Conservation (phyloP, 768 basidiomycete species). For the Atractiella rhizophila region DNA sequence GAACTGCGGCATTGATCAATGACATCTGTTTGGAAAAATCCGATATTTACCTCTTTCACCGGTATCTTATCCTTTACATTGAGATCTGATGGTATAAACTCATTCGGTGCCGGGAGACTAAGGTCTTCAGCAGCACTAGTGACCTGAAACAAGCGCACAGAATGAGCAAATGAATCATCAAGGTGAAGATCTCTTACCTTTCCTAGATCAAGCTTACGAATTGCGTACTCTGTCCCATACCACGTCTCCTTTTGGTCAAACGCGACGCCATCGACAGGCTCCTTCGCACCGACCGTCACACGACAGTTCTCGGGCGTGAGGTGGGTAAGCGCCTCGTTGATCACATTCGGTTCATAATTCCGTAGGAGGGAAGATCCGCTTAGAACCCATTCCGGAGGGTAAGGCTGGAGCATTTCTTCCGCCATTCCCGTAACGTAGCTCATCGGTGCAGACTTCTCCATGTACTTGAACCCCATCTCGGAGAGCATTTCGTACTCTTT, state of each 20-base stretch:
- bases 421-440: constrained; percentile 52
- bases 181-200: constrained; percentile 23
- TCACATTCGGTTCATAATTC: constrained; percentile 44
- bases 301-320: constrained; percentile 37
- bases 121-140: constrained; percentile 51
- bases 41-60: constrained; percentile 20
- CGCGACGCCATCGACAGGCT: constrained; percentile 32
- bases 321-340: constrained; percentile 36
- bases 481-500: constrained; percentile 48
- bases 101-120: constrained; percentile 56
- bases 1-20: constrained; percentile 29
- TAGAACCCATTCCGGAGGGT: constrained; percentile 50
- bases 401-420: constrained; percentile 50
- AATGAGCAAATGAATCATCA: not conserved
- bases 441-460: constrained; percentile 57
- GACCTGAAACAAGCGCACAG: not conserved
- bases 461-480: constrained; percentile 53
- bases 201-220: constrained; percentile 37
- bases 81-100: constrained; percentile 69
- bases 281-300: constrained; percentile 54
- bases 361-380: constrained; percentile 43
- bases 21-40: not conserved
- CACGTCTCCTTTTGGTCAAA: constrained; percentile 44
- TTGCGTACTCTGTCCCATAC: constrained; percentile 69
- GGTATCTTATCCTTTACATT: constrained; percentile 47